These are phyloP conservation scores for Cucurbitaria berberidis DNA, from an alignment of 2,329 filamentous ascomycete genomes.

Conservation along the genomic window DNA sequence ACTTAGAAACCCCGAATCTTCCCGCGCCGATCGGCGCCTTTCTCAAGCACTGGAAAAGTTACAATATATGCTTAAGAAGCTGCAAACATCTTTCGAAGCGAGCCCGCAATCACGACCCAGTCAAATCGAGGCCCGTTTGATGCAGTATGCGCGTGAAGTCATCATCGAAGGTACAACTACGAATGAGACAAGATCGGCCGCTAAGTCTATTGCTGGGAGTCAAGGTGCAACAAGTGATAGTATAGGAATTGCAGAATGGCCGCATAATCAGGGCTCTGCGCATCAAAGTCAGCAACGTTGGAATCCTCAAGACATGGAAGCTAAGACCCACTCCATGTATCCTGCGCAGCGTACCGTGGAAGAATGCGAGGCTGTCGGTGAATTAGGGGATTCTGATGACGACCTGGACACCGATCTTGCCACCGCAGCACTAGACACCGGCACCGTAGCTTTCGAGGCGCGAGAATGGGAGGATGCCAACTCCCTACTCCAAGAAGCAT, in stretches of 20 bases:
- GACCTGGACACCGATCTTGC: conserved; percentile 34
- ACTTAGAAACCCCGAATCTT: conserved; percentile 1
- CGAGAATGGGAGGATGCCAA: conserved; percentile 31
- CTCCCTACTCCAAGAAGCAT: conserved; percentile 34
- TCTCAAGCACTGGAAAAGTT: conserved; percentile 5
- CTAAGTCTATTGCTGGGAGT: not conserved
- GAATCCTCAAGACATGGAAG: not conserved
- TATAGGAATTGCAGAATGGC: conserved; percentile 11
- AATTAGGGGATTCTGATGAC: conserved; percentile 23
- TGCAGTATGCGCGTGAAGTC: conserved; percentile 13
- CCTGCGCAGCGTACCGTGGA: not conserved
- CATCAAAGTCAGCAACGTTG: not conserved
- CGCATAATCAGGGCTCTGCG: conserved; percentile 10
- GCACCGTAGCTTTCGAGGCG: conserved; percentile 28
- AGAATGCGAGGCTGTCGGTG: not conserved
- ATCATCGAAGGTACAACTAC: conserved; percentile 7
- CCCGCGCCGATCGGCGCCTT: conserved; percentile 9
- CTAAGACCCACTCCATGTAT: not conserved
- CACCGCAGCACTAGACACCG: conserved; percentile 32
- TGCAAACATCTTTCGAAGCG: conserved; percentile 14
- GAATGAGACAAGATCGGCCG: not conserved
- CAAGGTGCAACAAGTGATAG: not conserved
- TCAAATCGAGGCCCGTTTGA: not conserved
- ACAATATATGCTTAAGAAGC: conserved; percentile 13
- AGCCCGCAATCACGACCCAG: not conserved